Conservation (phyloP, 2,329 filamentous ascomycete genomes). For the Neopestalotiopsis sp. region DNA sequence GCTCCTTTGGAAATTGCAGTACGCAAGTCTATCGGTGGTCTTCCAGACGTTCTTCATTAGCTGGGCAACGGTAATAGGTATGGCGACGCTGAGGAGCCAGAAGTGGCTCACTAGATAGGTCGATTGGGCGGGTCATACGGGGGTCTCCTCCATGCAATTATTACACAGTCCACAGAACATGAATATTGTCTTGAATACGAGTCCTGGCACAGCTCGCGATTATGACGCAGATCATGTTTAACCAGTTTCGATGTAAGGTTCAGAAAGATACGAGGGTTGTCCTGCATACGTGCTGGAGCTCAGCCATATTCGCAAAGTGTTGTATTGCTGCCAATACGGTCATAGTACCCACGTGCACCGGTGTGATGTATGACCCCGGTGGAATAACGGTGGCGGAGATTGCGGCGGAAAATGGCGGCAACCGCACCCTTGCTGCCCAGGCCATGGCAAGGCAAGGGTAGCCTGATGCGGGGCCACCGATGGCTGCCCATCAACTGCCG, state of each 20-base stretch:
- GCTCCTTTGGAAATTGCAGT: conserved; percentile 9
- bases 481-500: no score
- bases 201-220: not conserved
- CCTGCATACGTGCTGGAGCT: no score
- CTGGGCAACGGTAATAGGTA: conserved; percentile 2
- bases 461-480: no score
- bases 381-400: not conserved
- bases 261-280: no score
- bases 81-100: conserved; percentile 10
- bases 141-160: not conserved
- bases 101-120: conserved; percentile 32
- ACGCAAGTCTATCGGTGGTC: not conserved
- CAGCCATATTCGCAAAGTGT: not conserved
- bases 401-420: not conserved
- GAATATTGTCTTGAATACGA: not conserved
- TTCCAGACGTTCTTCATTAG: conserved; percentile 13
- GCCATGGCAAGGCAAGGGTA: no score
- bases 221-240: not conserved
- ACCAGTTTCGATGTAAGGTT: no score
- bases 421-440: no score
- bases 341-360: not conserved
- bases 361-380: not conserved
- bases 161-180: not conserved
- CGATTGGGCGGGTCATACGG: not conserved
- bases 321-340: not conserved